Evolutionary conservation across 371 early-diverging fungal genomes (phyloP).

Genomic region (Mortierella sp.): DNA sequence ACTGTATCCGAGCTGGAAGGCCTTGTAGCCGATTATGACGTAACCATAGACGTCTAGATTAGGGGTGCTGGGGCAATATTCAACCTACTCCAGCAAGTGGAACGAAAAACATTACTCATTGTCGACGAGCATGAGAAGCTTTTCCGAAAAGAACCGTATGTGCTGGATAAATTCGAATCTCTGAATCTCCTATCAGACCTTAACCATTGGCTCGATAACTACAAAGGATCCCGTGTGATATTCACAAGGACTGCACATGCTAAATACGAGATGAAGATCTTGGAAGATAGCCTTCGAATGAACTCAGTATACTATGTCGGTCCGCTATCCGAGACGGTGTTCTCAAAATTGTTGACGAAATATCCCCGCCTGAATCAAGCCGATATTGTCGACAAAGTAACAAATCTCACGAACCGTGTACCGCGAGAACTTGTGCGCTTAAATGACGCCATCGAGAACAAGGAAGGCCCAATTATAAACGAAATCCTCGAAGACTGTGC

Average conservation of each 20-base stretch:
- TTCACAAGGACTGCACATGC: constrained; percentile 28
- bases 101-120: no score
- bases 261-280: constrained; percentile 24
- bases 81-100: no score
- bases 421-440: constrained; percentile 17
- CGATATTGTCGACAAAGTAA: constrained; percentile 22
- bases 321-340: constrained; percentile 27
- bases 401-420: constrained; percentile 10
- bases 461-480: background rate
- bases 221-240: constrained; percentile 19
- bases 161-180: constrained; percentile 11
- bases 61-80: background rate
- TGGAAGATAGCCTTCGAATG: constrained; percentile 10
- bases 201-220: constrained; percentile 13
- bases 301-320: constrained; percentile 25
- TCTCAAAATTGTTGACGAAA: constrained; percentile 22
- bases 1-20: constrained; percentile 22
- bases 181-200: constrained; percentile 14
- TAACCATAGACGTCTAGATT: constrained; percentile 3
- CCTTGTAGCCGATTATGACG: constrained; percentile 19
- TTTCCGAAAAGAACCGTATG: constrained; percentile 12
- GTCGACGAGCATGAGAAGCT: no score
- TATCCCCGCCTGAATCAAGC: constrained; percentile 20
- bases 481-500: background rate
- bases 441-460: constrained; percentile 10